Evolutionary conservation across 78 protist genomes (phyloP).

Genomic region (Mastigamoeba balamuthi): DNA sequence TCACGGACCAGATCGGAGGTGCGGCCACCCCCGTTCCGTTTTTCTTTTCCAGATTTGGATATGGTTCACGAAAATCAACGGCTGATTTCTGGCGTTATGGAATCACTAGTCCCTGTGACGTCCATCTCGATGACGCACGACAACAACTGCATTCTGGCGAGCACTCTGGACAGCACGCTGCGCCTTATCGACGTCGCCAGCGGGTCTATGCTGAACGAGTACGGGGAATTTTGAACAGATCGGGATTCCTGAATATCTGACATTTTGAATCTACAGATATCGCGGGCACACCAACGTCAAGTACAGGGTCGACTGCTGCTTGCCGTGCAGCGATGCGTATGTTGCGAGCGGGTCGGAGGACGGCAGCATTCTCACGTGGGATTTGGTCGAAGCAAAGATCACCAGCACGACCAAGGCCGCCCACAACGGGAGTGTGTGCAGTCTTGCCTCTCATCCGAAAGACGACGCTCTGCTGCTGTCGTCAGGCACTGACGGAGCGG

Average conservation of each 20-base stretch:
- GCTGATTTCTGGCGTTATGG: neutral
- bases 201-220: neutral
- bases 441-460: too few relatives aligned
- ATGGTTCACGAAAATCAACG: neutral
- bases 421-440: too few relatives aligned
- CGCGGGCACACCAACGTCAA: neutral
- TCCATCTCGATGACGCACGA: neutral
- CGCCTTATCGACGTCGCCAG: neutral
- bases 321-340: neutral
- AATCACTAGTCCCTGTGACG: neutral
- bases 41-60: too few relatives aligned
- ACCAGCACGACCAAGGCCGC: too few relatives aligned
- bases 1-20: neutral
- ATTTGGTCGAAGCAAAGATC: too few relatives aligned
- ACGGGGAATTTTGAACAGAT: neutral
- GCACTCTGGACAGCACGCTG: neutral
- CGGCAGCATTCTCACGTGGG: neutral
- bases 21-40: neutral
- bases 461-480: too few relatives aligned
- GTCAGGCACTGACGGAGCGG: too few relatives aligned
- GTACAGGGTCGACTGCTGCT: neutral
- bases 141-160: conserved; percentile 1
- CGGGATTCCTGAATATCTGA: neutral
- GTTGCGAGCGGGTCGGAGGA: conserved; percentile 1
- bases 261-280: neutral